Conservation (phyloP, 2,329 filamentous ascomycete species). For the Hymenoscyphus salicellus region DNA sequence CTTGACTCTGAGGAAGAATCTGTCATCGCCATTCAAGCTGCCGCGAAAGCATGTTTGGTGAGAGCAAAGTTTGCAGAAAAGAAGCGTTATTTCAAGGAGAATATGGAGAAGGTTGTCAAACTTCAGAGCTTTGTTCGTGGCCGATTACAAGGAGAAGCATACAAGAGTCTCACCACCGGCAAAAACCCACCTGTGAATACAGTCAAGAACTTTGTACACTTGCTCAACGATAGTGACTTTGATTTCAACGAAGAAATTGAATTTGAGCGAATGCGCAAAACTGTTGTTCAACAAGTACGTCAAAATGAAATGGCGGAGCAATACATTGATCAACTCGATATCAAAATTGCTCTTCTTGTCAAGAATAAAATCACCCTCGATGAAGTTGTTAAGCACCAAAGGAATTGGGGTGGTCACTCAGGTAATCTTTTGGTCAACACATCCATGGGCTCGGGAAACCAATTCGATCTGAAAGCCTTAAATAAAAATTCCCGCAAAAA, state of each 20-base stretch:
- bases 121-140: slow-evolving; percentile 95
- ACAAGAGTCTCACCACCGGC: slow-evolving; percentile 92
- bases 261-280: slow-evolving; percentile 91
- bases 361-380: slow-evolving; percentile 99
- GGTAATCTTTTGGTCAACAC: slow-evolving; percentile 81
- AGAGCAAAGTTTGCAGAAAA: slow-evolving; percentile 77
- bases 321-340: slow-evolving; percentile 96
- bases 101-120: slow-evolving; percentile 99
- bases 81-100: slow-evolving; percentile 83
- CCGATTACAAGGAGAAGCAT: slow-evolving; percentile 94
- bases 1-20: slow-evolving; percentile 80
- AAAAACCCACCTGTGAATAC: slow-evolving; percentile 97
- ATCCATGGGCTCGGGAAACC: slow-evolving; percentile 84
- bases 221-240: slow-evolving; percentile 96
- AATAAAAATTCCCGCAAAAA: slow-evolving; percentile 97
- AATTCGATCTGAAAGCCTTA: slow-evolving; percentile 92
- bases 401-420: slow-evolving; percentile 88
- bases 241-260: slow-evolving; percentile 99
- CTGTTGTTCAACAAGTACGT: slow-evolving; percentile 92
- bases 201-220: slow-evolving; percentile 95
- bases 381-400: slow-evolving; percentile 95
- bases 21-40: slow-evolving; percentile 71
- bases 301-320: slow-evolving; percentile 97
- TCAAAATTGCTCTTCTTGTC: slow-evolving; percentile 96
- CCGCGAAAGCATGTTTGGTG: slow-evolving; percentile 70